Base-by-base conservation (phyloP, 2,329 filamentous ascomycete species). In the Truncatella angustata region DNA sequence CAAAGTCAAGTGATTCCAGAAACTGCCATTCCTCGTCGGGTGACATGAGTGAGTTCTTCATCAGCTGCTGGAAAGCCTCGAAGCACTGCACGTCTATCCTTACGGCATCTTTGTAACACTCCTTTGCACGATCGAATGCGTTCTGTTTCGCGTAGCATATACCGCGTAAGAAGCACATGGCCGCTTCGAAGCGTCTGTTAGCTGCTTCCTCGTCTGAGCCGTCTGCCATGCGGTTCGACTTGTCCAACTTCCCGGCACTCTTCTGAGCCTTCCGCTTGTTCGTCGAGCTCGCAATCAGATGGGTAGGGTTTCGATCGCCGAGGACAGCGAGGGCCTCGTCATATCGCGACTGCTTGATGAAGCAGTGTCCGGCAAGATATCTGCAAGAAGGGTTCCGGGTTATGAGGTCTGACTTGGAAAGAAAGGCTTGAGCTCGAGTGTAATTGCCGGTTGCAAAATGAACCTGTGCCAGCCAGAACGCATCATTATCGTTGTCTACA, bases 11-110 rank as follows among this genome's bases (percentile, higher is more conserved):
- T 48, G 88, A 90, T 59, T 94, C 87, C 39, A 97, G 79, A 56
- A 97, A 96, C 46, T 86, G 82, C 81, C 93, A 90, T 67, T 97
- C 92, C 70, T 97, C 92, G 32, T 90, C 86, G 0, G 92, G 91
- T 44, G 84, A 84, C 83, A 99, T 88, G 56, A 99, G 79, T 18
- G 90, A 90, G 73, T 99, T 99, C 73, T 91, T 91, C 86, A 97
- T 97, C 51, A 99, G 81, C 74, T 97, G 92, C 63, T 97, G 92
- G 66, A 99, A 97, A 0, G 94, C 94, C 71, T 99, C 94, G 66
- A 96, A 97, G 72, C 94, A 99, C 69, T 96, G 92, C 3, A 97
- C 92, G 66, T 99, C 94, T 64, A 99, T 97, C 56, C 90, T 85
- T 42, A 97, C 91, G 2, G 94, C 94, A 63, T 96, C 91, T 74